Conservation (phyloP, 2,329 filamentous ascomycete species). For the Coleophoma cylindrospora region DNA sequence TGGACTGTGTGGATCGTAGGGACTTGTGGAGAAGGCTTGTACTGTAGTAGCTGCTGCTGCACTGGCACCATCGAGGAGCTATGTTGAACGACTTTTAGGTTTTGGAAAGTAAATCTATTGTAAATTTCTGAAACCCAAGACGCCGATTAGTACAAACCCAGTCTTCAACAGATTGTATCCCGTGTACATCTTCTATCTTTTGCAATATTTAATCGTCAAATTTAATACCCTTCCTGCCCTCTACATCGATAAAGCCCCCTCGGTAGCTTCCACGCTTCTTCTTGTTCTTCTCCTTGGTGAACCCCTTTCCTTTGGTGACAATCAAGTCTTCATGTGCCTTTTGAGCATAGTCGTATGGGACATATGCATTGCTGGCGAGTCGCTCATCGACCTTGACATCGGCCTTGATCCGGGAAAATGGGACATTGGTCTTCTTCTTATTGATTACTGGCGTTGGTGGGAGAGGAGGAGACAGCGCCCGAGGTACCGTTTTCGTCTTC, state of each 20-base stretch:
- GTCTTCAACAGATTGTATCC: no score
- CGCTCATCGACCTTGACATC: constrained; percentile 62
- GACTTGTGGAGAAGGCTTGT: no score
- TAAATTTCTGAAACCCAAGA: no score
- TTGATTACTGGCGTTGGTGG: constrained; percentile 27
- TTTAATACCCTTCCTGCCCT: constrained; percentile 80
- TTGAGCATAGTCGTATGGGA: constrained; percentile 82
- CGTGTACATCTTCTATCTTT: no score
- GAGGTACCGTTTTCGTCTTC: constrained; percentile 24
- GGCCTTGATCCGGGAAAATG: constrained; percentile 72
- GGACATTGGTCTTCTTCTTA: constrained; percentile 53
- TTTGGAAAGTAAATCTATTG: no score
- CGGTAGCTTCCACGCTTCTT: constrained; percentile 89
- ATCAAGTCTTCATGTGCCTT: constrained; percentile 84
- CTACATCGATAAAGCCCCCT: constrained; percentile 81
- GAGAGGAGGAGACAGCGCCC: constrained; percentile 26
- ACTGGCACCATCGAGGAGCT: no score
- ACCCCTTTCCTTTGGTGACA: constrained; percentile 90
- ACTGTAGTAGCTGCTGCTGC: no score
- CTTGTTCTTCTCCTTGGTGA: constrained; percentile 99
- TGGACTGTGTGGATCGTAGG: no score
- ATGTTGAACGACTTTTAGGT: no score
- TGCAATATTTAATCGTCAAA: constrained; percentile 70
- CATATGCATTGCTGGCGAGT: constrained; percentile 75
- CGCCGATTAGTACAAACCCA: no score